Conservation (phyloP, 345 rosid genomes). For the Hypericum androsaemum region DNA sequence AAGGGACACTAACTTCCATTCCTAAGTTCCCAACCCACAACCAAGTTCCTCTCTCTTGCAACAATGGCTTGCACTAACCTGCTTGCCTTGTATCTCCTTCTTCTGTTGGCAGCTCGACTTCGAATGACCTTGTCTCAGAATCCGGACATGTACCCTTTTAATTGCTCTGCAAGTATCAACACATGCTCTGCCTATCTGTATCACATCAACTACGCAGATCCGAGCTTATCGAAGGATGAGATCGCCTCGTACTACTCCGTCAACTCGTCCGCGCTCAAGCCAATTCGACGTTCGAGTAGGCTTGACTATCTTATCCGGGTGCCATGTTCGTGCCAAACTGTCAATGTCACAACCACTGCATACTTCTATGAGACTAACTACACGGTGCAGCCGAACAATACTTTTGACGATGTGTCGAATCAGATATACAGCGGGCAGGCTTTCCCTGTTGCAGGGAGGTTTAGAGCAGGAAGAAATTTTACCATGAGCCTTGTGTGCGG, state of each 20-base stretch:
- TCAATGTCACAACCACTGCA: constrained; percentile 19
- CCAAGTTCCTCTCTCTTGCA: too few relatives aligned
- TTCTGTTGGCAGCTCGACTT: background rate
- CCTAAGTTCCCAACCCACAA: too few relatives aligned
- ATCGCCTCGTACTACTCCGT: constrained; percentile 35
- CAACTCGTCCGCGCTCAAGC: constrained; percentile 20
- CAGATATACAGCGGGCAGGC: constrained; percentile 36
- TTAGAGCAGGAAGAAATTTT: constrained; percentile 7
- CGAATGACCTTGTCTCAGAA: background rate
- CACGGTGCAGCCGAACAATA: constrained; percentile 16
- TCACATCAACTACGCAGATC: constrained; percentile 16
- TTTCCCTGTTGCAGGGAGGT: constrained; percentile 17
- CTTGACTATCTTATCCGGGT: constrained; percentile 37
- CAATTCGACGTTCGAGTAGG: constrained; percentile 10
- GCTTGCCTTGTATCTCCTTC: background rate
- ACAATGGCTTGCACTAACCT: background rate
- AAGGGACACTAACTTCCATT: too few relatives aligned
- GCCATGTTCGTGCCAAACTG: constrained; percentile 36
- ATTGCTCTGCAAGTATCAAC: constrained; percentile 15
- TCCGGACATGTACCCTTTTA: constrained; percentile 12
- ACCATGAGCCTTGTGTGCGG: constrained; percentile 42
- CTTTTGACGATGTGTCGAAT: constrained; percentile 25
- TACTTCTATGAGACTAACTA: constrained; percentile 40
- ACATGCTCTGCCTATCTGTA: constrained; percentile 35
- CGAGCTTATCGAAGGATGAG: constrained; percentile 10